Percentiles rank a stretch among this genome's conserved stretches.
Evolutionary conservation across 1,139 yeast species (phyloP).

Genomic region (Zygoascus meyerae): DNA sequence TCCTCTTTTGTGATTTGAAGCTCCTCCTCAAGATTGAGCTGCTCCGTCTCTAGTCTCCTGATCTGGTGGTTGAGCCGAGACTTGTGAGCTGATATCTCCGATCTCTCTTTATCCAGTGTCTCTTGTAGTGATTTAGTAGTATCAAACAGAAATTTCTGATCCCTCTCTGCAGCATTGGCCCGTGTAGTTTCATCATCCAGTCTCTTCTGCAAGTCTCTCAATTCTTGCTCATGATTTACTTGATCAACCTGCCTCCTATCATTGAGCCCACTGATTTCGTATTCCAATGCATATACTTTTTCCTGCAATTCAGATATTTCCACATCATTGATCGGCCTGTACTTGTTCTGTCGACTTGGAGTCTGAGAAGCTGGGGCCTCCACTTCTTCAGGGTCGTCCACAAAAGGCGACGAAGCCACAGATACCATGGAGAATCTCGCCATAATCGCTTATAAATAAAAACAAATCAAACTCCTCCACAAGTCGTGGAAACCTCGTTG

Average conservation of each 20-base stretch:
- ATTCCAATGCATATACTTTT: slow-evolving; percentile 29
- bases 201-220: slow-evolving; percentile 30
- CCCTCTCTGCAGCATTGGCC: slow-evolving; percentile 35
- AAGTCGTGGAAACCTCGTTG: no score
- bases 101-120: slow-evolving; percentile 31
- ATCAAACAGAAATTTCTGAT: slow-evolving; percentile 40
- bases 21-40: slow-evolving; percentile 13
- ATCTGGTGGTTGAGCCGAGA: slow-evolving; percentile 22
- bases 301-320: slow-evolving; percentile 16
- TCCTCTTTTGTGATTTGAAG: slow-evolving; percentile 15
- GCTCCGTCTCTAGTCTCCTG: slow-evolving; percentile 15
- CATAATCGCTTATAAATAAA: neutral
- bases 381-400: slow-evolving; percentile 13
- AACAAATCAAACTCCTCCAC: no score
- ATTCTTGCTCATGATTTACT: slow-evolving; percentile 31
- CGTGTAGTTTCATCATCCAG: slow-evolving; percentile 31
- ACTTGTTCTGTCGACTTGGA: neutral
- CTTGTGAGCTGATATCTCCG: slow-evolving; percentile 24
- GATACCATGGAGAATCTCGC: slow-evolving; percentile 6
- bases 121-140: slow-evolving; percentile 34
- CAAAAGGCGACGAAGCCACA: slow-evolving; percentile 15
- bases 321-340: neutral
- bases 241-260: slow-evolving; percentile 32
- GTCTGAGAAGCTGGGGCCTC: neutral
- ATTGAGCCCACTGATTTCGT: slow-evolving; percentile 30